These are phyloP conservation scores for Dendrobium catenatum DNA, from an alignment of 106 monocot genomes.

Conservation along the genomic window DNA sequence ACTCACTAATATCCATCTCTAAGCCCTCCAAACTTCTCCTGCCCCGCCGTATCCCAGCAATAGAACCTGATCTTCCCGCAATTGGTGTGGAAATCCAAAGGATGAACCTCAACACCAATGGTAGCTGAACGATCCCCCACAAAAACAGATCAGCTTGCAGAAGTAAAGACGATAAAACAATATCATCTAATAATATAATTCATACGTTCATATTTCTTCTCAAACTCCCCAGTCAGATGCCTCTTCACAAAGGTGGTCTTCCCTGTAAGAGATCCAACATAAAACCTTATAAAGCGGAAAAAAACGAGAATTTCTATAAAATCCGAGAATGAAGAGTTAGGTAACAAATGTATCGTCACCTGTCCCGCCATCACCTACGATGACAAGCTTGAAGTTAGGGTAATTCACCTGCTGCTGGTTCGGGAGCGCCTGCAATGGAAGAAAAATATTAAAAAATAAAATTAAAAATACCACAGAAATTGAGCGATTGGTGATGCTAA, in stretches of 20 bases:
- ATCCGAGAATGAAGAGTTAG: neutral
- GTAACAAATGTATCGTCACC: constrained; percentile 5
- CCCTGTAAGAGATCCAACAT: constrained; percentile 20
- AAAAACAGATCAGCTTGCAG: neutral
- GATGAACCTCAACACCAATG: constrained; percentile 71
- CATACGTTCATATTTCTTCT: constrained; percentile 63
- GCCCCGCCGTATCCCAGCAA: constrained; percentile 73
- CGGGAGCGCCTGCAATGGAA: constrained; percentile 20
- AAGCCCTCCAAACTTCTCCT: constrained; percentile 72
- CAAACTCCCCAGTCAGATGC: constrained; percentile 58
- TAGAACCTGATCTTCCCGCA: constrained; percentile 62
- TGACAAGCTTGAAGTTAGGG: constrained; percentile 30
- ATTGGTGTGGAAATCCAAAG: constrained; percentile 61
- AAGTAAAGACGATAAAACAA: neutral
- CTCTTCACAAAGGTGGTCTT: constrained; percentile 59
- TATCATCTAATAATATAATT: neutral
- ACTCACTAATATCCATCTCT: constrained; percentile 73
- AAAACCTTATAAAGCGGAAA: neutral
- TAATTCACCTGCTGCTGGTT: constrained; percentile 25
- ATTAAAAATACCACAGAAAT: neutral
- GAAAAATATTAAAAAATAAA: neutral
- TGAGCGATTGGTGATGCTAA: neutral
- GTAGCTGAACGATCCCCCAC: constrained; percentile 27
- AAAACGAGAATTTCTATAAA: neutral
- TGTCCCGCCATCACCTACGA: constrained; percentile 28